A percentile compares a stretch with the other conserved stretches of the same genome.
phyloP scores from a whole-genome alignment of 129 eudicot genomes.

The Artemisia argyi region DNA sequence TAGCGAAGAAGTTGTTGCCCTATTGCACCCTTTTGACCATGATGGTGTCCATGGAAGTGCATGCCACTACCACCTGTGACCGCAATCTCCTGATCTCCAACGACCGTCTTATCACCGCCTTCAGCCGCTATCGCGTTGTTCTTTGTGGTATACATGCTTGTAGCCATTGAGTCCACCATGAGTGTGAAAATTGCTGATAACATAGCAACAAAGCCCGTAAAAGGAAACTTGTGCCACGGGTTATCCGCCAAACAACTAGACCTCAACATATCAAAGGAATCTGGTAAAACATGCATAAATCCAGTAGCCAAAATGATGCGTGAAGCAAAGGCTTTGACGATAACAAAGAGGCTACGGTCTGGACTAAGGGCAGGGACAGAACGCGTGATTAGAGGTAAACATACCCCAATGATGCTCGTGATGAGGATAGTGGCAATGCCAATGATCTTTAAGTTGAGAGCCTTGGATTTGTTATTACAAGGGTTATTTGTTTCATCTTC shows the following conservation, averaged over 20 bases:
- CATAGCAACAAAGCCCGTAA: slow-evolving; percentile 25
- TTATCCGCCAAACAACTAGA: slow-evolving; percentile 21
- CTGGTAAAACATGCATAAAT: slow-evolving; percentile 23
- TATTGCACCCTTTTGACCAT: slow-evolving; percentile 12
- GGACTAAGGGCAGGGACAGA: slow-evolving; percentile 14
- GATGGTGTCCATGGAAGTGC: slow-evolving; percentile 17
- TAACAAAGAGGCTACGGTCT: slow-evolving; percentile 16
- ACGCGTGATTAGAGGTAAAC: slow-evolving; percentile 13
- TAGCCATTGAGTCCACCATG: neutral
- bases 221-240: slow-evolving; percentile 22
- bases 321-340: slow-evolving; percentile 23
- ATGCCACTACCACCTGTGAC: slow-evolving; percentile 7
- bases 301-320: slow-evolving; percentile 24
- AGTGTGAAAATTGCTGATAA: slow-evolving; percentile 21
- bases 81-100: slow-evolving; percentile 3
- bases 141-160: slow-evolving; percentile 13
- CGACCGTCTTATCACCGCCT: neutral
- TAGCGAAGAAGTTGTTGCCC: slow-evolving; percentile 21
- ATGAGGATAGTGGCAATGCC: slow-evolving; percentile 14
- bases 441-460: slow-evolving; percentile 17
- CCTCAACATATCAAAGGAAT: slow-evolving; percentile 23
- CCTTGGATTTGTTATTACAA: slow-evolving; percentile 24
- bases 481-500: slow-evolving; percentile 22
- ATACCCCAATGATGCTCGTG: slow-evolving; percentile 22
- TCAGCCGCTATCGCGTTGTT: neutral